These are phyloP conservation scores for Kalmanozyma brasiliensis DNA, from an alignment of 1,284 basidiomycete genomes.

Conservation along the genomic window DNA sequence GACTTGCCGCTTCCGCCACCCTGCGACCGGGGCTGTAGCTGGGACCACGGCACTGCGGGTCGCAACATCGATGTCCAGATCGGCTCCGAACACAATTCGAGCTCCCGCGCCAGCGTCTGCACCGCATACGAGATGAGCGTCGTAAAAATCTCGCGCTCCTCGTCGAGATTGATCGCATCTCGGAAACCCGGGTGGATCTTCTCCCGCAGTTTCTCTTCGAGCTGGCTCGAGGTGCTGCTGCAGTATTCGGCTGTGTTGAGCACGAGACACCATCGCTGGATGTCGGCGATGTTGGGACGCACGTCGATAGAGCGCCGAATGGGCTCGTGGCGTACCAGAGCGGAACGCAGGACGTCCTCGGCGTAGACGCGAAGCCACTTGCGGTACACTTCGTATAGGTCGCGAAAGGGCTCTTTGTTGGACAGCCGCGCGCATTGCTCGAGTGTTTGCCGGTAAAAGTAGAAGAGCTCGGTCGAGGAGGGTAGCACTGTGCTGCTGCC, in stretches of 20 bases:
- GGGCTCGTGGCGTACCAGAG: constrained; percentile 75
- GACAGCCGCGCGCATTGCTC: constrained; percentile 84
- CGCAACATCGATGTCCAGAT: constrained; percentile 63
- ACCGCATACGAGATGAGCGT: constrained; percentile 56
- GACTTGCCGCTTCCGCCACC: constrained; percentile 28
- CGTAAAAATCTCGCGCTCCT: constrained; percentile 83
- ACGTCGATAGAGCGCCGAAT: constrained; percentile 50
- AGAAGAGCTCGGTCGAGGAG: constrained; percentile 95
- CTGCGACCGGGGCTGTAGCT: constrained; percentile 24
- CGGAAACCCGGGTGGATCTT: constrained; percentile 80
- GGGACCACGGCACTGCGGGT: constrained; percentile 55
- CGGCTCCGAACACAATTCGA: constrained; percentile 56
- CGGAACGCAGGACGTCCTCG: constrained; percentile 77
- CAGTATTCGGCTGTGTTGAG: constrained; percentile 99
- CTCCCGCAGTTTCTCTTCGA: constrained; percentile 89
- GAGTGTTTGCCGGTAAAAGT: constrained; percentile 93
- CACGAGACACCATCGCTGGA: constrained; percentile 71
- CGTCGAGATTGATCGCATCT: constrained; percentile 82
- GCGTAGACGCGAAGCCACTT: constrained; percentile 96
- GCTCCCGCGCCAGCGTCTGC: constrained; percentile 50
- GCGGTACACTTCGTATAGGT: constrained; percentile 72
- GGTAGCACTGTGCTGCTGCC: constrained; percentile 81
- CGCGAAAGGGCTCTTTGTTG: constrained; percentile 60
- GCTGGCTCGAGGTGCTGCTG: constrained; percentile 87
- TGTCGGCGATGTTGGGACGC: constrained; percentile 49